Percentiles rank a stretch among this genome's conserved stretches.
Evolutionary conservation across 2,329 filamentous ascomycete species (phyloP).

Genomic region (Trichoderma semiorbis): DNA sequence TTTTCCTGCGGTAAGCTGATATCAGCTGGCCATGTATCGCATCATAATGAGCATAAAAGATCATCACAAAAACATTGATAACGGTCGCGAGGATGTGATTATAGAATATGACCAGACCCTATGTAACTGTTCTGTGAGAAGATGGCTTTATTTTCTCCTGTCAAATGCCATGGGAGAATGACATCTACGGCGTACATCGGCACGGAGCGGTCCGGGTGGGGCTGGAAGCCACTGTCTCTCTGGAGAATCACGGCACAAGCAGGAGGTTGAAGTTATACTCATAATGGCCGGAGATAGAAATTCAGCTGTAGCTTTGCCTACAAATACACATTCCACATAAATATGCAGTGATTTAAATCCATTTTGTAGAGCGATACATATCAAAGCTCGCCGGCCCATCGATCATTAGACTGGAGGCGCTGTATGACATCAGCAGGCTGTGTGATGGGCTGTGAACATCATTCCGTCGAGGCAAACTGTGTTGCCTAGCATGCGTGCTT

Average conservation of each 20-base stretch:
- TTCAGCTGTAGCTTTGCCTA: not conserved
- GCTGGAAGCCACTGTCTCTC: not conserved
- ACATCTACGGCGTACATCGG: not conserved
- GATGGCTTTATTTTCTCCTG: not conserved
- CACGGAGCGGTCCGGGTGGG: conserved; percentile 10
- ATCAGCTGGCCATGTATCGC: not conserved
- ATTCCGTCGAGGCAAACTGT: not conserved
- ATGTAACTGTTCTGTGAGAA: not conserved
- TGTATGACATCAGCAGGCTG: not conserved
- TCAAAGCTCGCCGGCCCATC: not conserved
- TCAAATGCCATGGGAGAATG: not conserved
- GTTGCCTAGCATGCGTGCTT: not conserved
- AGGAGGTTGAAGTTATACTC: not conserved
- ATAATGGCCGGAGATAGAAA: not conserved
- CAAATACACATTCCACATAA: not conserved
- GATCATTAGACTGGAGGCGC: not conserved
- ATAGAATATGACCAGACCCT: not conserved
- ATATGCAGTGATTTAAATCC: not conserved
- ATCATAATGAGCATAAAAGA: not conserved
- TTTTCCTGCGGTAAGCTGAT: conserved; percentile 4
- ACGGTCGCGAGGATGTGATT: not conserved
- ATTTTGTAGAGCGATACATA: not conserved
- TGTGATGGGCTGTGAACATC: not conserved
- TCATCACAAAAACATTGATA: not conserved
- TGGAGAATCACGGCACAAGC: not conserved